Percentiles rank a stretch among this genome's conserved stretches.
Evolutionary conservation across 495 filamentous ascomycete species (phyloP).

Genomic region (Hypomontagnella submonticulosa): DNA sequence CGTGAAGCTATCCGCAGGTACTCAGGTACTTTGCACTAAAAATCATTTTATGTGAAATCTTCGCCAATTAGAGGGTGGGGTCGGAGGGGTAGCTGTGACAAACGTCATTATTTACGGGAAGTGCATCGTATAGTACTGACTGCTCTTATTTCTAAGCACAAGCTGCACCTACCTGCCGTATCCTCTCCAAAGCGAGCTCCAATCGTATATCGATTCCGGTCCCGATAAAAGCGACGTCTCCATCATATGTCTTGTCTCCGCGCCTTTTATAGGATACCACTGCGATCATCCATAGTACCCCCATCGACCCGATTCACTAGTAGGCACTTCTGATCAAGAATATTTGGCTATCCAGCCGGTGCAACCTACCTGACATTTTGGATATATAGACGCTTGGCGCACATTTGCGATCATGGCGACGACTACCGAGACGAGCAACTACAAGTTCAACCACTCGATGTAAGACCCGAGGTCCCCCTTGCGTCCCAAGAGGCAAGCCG

Average conservation of each 20-base stretch:
- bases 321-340: background rate
- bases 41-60: too few relatives aligned
- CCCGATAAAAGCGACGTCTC: background rate
- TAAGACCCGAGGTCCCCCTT: constrained; percentile 51
- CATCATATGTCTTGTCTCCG: constrained; percentile 29
- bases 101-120: constrained; percentile 32
- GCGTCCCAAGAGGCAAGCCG: background rate
- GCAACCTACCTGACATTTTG: constrained; percentile 2
- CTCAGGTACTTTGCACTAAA: background rate
- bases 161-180: background rate
- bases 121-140: too few relatives aligned
- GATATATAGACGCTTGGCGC: constrained; percentile 23
- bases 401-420: constrained; percentile 71
- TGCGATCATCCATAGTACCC: constrained; percentile 10
- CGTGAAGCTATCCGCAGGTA: constrained; percentile 13
- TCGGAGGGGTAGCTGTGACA: constrained; percentile 31
- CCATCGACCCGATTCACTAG: constrained; percentile 7
- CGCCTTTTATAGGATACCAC: constrained; percentile 21
- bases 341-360: background rate
- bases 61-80: constrained; percentile 1
- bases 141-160: too few relatives aligned
- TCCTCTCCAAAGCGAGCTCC: background rate
- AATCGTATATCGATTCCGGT: background rate
- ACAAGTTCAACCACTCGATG: constrained; percentile 88
- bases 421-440: constrained; percentile 77